phyloP scores from a whole-genome alignment of 495 filamentous ascomycete species.

The Penicillium taxi region DNA sequence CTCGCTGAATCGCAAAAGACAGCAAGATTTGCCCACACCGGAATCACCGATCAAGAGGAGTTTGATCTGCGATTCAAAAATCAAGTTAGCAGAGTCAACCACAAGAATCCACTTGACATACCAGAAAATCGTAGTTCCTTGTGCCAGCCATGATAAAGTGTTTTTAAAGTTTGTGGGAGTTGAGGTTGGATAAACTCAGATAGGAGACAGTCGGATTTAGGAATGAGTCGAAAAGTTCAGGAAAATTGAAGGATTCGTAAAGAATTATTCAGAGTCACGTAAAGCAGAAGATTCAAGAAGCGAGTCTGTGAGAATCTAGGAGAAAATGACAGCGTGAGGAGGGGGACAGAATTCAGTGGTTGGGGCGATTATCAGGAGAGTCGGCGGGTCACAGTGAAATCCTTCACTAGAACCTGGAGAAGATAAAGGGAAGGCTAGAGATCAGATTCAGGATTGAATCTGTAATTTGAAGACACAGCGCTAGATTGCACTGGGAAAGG shows the following conservation, averaged over 20 bases:
- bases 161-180: constrained; percentile 1
- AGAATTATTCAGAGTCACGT: neutral
- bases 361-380: constrained; percentile 16
- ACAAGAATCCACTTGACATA: constrained; percentile 36
- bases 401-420: neutral
- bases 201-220: constrained; percentile 12
- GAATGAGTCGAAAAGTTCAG: constrained; percentile 1
- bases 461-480: neutral
- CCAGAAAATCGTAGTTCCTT: constrained; percentile 97
- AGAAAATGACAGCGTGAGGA: neutral
- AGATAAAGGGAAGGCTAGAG: neutral
- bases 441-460: too few species aligned
- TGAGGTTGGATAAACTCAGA: constrained; percentile 2
- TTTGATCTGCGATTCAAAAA: constrained; percentile 99
- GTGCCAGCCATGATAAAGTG: constrained; percentile 73
- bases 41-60: constrained; percentile 96
- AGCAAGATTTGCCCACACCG: constrained; percentile 97
- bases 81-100: constrained; percentile 1
- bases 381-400: constrained; percentile 1
- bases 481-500: neutral
- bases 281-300: neutral
- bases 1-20: constrained; percentile 94
- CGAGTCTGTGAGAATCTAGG: neutral
- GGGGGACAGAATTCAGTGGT: neutral
- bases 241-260: neutral